Conservation (phyloP, 371 early-diverging fungal species). For the Cokeromyces recurvatus region DNA sequence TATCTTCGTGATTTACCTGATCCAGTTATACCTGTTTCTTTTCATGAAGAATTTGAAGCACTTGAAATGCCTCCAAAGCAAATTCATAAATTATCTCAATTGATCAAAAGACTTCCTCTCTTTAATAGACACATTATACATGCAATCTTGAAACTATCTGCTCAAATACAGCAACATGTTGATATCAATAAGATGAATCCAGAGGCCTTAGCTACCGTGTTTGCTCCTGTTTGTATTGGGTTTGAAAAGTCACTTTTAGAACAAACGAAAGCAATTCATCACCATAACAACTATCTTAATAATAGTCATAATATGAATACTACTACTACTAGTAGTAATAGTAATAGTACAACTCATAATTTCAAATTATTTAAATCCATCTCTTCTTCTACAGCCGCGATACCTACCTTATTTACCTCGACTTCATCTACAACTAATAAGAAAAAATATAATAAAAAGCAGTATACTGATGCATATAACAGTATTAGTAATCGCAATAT, state of each 20-base stretch:
- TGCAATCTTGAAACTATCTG: conserved; percentile 25
- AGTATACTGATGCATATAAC: too few species aligned
- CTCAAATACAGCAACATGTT: conserved; percentile 21
- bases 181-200: conserved; percentile 36
- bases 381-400: too few species aligned
- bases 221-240: conserved; percentile 42
- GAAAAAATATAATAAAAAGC: too few species aligned
- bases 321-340: too few species aligned
- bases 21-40: conserved; percentile 34
- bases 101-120: conserved; percentile 27
- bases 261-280: background rate
- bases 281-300: too few species aligned
- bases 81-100: conserved; percentile 6
- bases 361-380: too few species aligned
- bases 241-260: conserved; percentile 29
- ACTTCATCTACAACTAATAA: too few species aligned
- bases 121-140: conserved; percentile 33
- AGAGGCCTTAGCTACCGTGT: conserved; percentile 39
- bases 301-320: too few species aligned
- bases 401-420: too few species aligned
- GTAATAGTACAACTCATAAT: too few species aligned
- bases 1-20: conserved; percentile 40
- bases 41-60: conserved; percentile 25
- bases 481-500: background rate
- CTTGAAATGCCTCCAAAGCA: background rate